Evolutionary conservation across 768 basidiomycete genomes (phyloP).

Genomic region (Termitomyces heimii): DNA sequence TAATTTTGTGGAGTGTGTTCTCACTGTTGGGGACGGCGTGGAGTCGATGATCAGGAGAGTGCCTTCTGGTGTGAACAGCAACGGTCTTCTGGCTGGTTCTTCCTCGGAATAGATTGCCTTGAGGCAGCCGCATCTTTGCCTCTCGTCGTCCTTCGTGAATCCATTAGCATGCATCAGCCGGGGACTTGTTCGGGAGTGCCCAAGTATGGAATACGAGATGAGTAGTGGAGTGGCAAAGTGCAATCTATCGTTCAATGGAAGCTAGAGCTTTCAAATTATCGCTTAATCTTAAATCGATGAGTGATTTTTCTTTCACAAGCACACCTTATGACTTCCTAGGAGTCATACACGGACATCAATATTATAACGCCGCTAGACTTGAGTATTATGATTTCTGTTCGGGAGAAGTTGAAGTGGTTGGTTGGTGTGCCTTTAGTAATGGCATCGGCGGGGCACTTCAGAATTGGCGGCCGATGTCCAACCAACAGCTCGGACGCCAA

Average conservation of each 20-base stretch:
- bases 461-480: not conserved
- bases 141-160: not conserved
- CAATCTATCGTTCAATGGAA: not conserved
- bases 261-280: not conserved
- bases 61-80: not conserved
- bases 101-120: not conserved
- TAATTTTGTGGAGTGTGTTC: not conserved
- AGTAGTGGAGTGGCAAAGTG: not conserved
- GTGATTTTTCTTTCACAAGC: not conserved
- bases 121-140: not conserved
- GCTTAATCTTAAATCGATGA: not conserved
- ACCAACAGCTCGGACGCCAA: not conserved
- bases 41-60: not conserved
- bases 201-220: not conserved
- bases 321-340: not conserved
- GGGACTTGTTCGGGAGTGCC: not conserved
- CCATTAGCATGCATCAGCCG: not conserved
- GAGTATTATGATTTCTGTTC: not conserved
- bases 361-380: not conserved
- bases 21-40: not conserved
- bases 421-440: not conserved
- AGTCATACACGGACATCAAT: slow-evolving; percentile 1
- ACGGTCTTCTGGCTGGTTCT: not conserved
- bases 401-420: not conserved
- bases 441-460: not conserved